Conservation (phyloP, 75 land plant species). For the Larix kaempferi region DNA sequence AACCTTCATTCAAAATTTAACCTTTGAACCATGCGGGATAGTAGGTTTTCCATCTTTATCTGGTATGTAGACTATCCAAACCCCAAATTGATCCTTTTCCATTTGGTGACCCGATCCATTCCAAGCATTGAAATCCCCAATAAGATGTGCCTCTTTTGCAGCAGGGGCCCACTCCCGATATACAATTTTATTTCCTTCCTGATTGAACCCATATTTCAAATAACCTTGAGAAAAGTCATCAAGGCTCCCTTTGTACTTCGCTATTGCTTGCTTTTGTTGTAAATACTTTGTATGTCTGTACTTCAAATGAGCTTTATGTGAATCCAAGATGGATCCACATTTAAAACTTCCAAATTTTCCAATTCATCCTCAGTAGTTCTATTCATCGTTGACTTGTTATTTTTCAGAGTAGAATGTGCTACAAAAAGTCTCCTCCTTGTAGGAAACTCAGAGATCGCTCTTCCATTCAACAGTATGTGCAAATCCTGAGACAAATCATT, state of each 20-base stretch:
- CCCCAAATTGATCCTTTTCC: constrained; percentile 83
- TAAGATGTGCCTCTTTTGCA: constrained; percentile 77
- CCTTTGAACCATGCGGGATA: no score
- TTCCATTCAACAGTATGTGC: constrained; percentile 4
- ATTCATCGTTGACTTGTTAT: constrained; percentile 24
- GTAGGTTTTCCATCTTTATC: no score
- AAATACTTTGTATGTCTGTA: constrained; percentile 55
- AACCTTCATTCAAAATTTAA: no score
- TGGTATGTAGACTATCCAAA: no score
- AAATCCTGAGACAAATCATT: neutral
- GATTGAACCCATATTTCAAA: constrained; percentile 86
- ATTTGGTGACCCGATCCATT: no score
- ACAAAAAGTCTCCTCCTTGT: neutral
- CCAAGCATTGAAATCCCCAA: constrained; percentile 97
- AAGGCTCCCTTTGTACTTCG: constrained; percentile 86
- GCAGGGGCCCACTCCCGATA: constrained; percentile 80
- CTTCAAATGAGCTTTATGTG: constrained; percentile 66
- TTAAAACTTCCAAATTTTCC: constrained; percentile 49
- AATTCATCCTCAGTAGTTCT: constrained; percentile 29
- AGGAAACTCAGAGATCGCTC: neutral
- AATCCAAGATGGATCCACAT: constrained; percentile 62
- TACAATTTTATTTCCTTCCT: constrained; percentile 63
- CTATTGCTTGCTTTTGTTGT: constrained; percentile 55
- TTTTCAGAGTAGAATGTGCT: constrained; percentile 26
- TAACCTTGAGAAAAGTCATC: constrained; percentile 86